Percentiles rank a stretch among this genome's conserved stretches.
Conservation (phyloP, 108 stramenopile species). For the Nannochloropsis gaditana region DNA sequence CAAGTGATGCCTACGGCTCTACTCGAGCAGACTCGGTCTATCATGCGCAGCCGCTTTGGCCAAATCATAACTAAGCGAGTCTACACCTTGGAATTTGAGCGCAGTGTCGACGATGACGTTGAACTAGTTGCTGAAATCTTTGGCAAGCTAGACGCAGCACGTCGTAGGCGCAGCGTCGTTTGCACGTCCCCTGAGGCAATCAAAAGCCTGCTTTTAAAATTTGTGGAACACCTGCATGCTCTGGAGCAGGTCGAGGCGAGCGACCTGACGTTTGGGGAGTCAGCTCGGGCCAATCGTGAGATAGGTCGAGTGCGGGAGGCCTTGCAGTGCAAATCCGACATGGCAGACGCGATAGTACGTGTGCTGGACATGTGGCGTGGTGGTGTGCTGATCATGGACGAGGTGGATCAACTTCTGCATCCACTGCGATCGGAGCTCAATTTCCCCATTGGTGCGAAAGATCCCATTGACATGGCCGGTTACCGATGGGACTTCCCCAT, state of each 20-base stretch:
- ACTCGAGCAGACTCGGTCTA: slow-evolving; percentile 31
- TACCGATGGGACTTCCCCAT: slow-evolving; percentile 42
- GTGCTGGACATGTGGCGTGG: slow-evolving; percentile 28
- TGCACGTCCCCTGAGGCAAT: slow-evolving; percentile 35
- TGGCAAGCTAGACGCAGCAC: slow-evolving; percentile 19
- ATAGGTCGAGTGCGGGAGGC: neutral
- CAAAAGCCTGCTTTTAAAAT: slow-evolving; percentile 41
- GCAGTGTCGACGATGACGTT: neutral
- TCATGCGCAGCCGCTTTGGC: slow-evolving; percentile 30
- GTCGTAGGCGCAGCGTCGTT: slow-evolving; percentile 36
- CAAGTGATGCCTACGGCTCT: slow-evolving; percentile 44
- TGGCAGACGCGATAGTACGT: slow-evolving; percentile 31
- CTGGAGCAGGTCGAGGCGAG: slow-evolving; percentile 37
- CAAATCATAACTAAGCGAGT: slow-evolving; percentile 34
- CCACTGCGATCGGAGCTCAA: slow-evolving; percentile 51
- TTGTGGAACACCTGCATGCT: slow-evolving; percentile 27
- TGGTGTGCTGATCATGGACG: slow-evolving; percentile 48
- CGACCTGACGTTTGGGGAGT: neutral
- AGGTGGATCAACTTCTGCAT: slow-evolving; percentile 52
- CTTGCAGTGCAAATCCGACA: neutral
- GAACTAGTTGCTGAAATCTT: neutral
- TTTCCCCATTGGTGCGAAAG: slow-evolving; percentile 49
- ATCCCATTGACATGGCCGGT: slow-evolving; percentile 29
- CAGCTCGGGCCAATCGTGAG: neutral
- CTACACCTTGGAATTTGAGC: slow-evolving; percentile 39